Conservation (phyloP, 805 yeast species). For the Nadsonia fulvescens region DNA sequence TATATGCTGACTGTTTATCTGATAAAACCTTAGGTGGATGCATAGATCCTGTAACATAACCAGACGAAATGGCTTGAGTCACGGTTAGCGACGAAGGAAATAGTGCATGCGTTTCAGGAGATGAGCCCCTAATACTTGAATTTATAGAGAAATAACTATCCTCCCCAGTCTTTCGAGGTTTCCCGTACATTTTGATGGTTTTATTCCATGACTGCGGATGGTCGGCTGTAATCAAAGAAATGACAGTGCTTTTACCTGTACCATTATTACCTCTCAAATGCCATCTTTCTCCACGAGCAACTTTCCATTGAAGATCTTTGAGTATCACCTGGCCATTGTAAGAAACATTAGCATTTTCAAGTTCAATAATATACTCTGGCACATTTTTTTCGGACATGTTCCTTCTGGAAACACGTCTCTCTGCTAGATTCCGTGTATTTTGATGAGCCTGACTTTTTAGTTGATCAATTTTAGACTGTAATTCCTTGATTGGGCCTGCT, state of each 20-base stretch:
- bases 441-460: conserved; percentile 9
- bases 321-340: conserved; percentile 49
- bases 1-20: conserved; percentile 20
- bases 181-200: conserved; percentile 43
- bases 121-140: conserved; percentile 60
- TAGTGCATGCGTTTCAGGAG: conserved; percentile 87
- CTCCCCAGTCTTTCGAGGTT: conserved; percentile 53
- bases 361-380: conserved; percentile 1
- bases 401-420: conserved; percentile 2
- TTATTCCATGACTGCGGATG: conserved; percentile 94
- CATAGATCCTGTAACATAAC: conserved; percentile 52
- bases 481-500: conserved; percentile 27
- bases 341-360: conserved; percentile 25
- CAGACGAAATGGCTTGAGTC: conserved; percentile 47
- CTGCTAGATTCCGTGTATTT: conserved; percentile 9
- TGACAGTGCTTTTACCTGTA: conserved; percentile 77
- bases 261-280: conserved; percentile 84
- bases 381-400: conserved; percentile 2
- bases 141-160: conserved; percentile 67
- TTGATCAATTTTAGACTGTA: conserved; percentile 13
- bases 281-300: conserved; percentile 64
- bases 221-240: conserved; percentile 76
- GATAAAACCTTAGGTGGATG: conserved; percentile 28
- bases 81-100: conserved; percentile 44
- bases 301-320: conserved; percentile 43